Evolutionary conservation across 176 grass and related monocot species (phyloP), one percentile per base, ranked within the genome.

Genomic region (Avena insularis): DNA sequence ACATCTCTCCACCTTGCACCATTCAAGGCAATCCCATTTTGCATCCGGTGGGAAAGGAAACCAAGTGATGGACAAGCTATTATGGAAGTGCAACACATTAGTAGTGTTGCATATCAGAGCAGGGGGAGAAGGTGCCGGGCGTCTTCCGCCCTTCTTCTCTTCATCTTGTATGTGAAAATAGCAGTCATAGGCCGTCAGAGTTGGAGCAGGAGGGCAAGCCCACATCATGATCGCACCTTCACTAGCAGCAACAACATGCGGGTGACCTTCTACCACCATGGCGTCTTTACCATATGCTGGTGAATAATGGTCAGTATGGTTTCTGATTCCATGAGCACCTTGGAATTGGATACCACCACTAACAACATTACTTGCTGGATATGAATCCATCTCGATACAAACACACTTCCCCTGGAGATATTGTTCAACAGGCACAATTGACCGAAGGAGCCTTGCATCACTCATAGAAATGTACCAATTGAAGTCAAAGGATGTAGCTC

Each of bases 1-100:
- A 6, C 87, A 89, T 29, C 65, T 84, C 63, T 84, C 87, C 0
- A 88, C 2, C 50, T 10, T 19, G 43, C 81, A 88, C 40, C 13
- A 14, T 4, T 0, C 0, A 16, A 88, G 19, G 0, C 8, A 2
- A 5, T 2, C n/a, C 38, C 68, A 71, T 60, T 60, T 9, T 23
- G 10, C 14, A 21, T 15, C 12, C 6, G 0, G 0, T 40, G 2
- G 0, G 2, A 17, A 0, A 21, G 16, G 9, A 12, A 88, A 78
- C 35, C 38, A 13, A 0, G 72, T 71, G 62, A 83, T 60, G 12
- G 62, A 78, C 0, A 38, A 36, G 25, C 25, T 70, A 15, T 83
- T 62, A 61, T 88, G 73, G 25, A 88, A 14, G 29, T 83, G 80
- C 5, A 88, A 8, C 13, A 1, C 13, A 0, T 0, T 0, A 21